Conservation (phyloP, 2,329 filamentous ascomycete genomes). For the Aspergillus spinulosporus region DNA sequence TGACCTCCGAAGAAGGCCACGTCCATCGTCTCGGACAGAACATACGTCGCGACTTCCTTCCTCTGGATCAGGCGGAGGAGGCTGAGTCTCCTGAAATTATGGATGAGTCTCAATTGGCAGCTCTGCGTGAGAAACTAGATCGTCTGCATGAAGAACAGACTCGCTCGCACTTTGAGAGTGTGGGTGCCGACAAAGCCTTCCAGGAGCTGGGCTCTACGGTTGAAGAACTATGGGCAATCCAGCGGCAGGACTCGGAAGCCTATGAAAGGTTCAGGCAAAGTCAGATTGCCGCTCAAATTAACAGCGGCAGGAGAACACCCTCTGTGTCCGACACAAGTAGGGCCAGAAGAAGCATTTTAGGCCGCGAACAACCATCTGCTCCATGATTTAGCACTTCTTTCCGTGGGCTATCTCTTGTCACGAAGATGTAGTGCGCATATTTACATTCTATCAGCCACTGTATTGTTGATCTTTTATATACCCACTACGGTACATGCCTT, state of each 20-base stretch:
- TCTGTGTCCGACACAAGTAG: constrained; percentile 15
- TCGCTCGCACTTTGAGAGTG: constrained; percentile 39
- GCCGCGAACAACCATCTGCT: constrained; percentile 7
- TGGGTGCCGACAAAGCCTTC: constrained; percentile 43
- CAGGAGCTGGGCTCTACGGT: constrained; percentile 47
- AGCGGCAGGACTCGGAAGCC: constrained; percentile 45
- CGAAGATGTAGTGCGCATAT: neutral
- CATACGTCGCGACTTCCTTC: constrained; percentile 64
- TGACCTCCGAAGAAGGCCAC: constrained; percentile 67
- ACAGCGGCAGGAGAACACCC: constrained; percentile 36
- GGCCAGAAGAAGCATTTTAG: constrained; percentile 3
- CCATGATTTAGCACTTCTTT: neutral
- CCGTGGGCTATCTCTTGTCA: constrained; percentile 7
- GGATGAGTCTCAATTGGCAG: constrained; percentile 48
- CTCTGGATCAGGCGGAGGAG: constrained; percentile 43
- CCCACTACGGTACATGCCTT: constrained; percentile 9
- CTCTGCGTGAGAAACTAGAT: constrained; percentile 46
- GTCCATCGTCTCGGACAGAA: constrained; percentile 69
- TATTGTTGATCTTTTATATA: constrained; percentile 4
- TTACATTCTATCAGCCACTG: neutral
- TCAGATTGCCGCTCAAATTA: constrained; percentile 50
- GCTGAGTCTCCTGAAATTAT: constrained; percentile 32
- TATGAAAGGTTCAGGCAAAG: constrained; percentile 48
- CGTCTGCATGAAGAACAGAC: constrained; percentile 45
- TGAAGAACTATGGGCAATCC: constrained; percentile 46